Conservation (phyloP, 2,329 filamentous ascomycete species). For the Magnaporthiopsis rhizophila region DNA sequence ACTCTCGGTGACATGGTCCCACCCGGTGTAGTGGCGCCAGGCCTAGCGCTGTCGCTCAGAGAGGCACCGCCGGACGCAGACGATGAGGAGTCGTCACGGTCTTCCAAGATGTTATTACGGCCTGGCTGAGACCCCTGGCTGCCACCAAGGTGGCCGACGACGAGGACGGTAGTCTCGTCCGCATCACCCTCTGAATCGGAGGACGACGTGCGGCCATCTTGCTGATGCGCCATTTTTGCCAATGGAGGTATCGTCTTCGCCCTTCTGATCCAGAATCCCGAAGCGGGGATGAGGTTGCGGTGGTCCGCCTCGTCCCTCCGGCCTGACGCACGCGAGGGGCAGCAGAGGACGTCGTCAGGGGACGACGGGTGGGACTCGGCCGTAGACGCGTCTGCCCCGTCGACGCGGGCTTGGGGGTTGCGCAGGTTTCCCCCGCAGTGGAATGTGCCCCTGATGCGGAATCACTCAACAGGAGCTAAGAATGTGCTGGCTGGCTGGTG, state of each 20-base stretch:
- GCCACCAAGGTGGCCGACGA: neutral
- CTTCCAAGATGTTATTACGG: neutral
- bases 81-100: neutral
- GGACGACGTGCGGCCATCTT: neutral
- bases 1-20: constrained; percentile 40
- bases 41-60: neutral
- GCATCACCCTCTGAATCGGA: neutral
- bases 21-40: too few relatives aligned
- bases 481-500: neutral
- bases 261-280: neutral
- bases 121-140: neutral
- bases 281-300: neutral
- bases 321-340: neutral
- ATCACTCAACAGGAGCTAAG: neutral
- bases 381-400: neutral
- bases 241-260: neutral
- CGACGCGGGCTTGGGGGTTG: neutral
- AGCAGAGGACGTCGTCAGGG: neutral
- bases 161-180: neutral
- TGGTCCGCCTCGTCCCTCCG: neutral
- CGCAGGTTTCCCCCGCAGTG: neutral
- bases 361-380: neutral
- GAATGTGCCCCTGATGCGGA: neutral
- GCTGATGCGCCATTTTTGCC: neutral
- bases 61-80: neutral